Base-by-base conservation (phyloP, 2,329 filamentous ascomycete species). In the Pseudopyrenochaeta lycopersici region DNA sequence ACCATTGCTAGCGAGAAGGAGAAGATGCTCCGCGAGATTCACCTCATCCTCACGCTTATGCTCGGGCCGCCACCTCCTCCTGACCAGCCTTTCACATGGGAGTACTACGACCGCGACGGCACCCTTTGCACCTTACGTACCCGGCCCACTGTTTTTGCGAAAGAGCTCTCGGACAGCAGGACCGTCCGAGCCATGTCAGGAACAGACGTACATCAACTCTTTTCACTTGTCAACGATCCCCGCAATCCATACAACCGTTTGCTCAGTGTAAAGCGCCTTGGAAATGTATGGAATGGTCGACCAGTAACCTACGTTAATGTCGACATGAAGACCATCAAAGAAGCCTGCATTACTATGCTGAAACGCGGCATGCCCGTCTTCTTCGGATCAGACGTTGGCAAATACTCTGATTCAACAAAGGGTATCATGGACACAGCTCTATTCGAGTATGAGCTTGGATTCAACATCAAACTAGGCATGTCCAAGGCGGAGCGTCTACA, bases 371-470 rank as follows among this genome's bases (percentile, higher is more conserved):
- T 91, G 4, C 92, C 92, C 9, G 85, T 96, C 45, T 96, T 96
- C 82, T 96, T 97, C 72, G 92, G 92, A 51, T 90, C 85, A 45
- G 92, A 97, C 67, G 92, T 96, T 0, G 92, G 91, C 58, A 90
- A 96, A 74, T 93, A 89, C 75, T 90, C 86, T 50, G 88, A 93
- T 70, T 80, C 78, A 0, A 66, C 65, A 1, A 81, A 83, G 2
- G 92, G 92, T 14, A 86, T 96, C 70, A 92, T 96, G 90, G 92
- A 96, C 72, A 83, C 88, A 1, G 82, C 84, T 1, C 80, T 96
- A 4, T 86, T 89, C 67, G 88, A 95, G 75, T 95, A 94, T 75
- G 85, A 90, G 64, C 84, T 96, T 1, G 92, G 90, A n/a, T 92
- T 96, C 76, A 91, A 92, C 66, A 83, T 92, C 56, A 82, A 81